Evolutionary conservation across 2,329 filamentous ascomycete species (phyloP), one percentile per base, ranked within the genome.

Genomic region (Coniochaeta sp.): DNA sequence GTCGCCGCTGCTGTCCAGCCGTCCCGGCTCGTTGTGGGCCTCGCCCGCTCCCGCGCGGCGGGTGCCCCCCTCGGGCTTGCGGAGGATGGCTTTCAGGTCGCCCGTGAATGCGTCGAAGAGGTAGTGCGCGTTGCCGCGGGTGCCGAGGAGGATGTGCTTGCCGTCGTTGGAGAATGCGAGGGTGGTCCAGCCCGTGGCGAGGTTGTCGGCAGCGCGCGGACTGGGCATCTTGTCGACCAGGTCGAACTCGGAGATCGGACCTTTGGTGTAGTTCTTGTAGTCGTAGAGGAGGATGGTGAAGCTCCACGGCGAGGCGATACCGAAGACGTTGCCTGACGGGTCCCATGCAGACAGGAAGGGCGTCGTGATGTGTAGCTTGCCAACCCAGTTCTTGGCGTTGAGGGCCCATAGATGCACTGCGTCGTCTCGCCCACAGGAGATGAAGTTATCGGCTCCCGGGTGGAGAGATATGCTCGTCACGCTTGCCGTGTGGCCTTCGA

Each of bases 161-260:
- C 95, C 95, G 69, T 99, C 95, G 68, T 99, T 99, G 61, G 91
- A 95, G 71, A 99, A 98, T 68, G 96, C 92, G 47, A 99, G 81
- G 67, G 89, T 92, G 1, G 90, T 95, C 95, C 95, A 99, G 12
- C 88, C 88, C 58, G 81, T 82, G 62, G 84, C 77, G 1, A 82
- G 74, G 58, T 89, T 86, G 56, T 87, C 82, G 6, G 79, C 73
- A 64, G 83, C 77, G 58, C 79, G 68, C 69, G 75, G 62, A 69
- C 76, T 70, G 54, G 78, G 77, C 58, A 79, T 75, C 60, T 88
- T 84, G 26, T 86, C 75, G 17, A 98, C 79, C 54, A 57, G 54
- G 69, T 98, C 93, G 68, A 98, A 95, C 9, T 84, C 89, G 12
- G 88, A 83, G 69, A 99, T 96, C 0, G 95, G 95, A 5, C 89